phyloP scores from a whole-genome alignment of 228 moss, liverwort and hornwort species.

The Sphagnum fallax region DNA sequence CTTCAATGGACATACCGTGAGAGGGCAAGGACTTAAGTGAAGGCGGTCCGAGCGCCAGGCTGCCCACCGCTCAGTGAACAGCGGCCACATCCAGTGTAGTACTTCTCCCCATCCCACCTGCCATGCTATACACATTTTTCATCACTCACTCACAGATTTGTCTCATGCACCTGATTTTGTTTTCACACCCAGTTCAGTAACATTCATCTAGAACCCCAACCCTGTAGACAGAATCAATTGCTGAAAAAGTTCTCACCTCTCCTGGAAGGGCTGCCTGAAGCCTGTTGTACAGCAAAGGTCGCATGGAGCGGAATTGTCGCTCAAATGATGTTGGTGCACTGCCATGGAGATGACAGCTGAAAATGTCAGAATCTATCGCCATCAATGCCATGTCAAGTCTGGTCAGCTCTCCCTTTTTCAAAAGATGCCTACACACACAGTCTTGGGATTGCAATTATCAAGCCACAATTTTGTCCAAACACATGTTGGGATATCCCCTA shows the following conservation, averaged over 20 bases:
- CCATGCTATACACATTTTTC: not conserved
- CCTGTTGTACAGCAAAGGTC: constrained; percentile 60
- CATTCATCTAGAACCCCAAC: not conserved
- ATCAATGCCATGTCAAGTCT: not conserved
- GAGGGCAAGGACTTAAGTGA: constrained; percentile 76
- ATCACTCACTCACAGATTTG: not conserved
- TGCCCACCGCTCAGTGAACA: constrained; percentile 85
- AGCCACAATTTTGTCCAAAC: not conserved
- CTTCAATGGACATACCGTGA: constrained; percentile 25
- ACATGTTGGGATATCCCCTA: too few relatives aligned
- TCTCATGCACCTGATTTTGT: not conserved
- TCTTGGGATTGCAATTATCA: not conserved
- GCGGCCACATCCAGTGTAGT: constrained; percentile 99
- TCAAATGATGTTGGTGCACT: constrained; percentile 86
- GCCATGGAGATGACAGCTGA: not conserved
- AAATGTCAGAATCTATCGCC: not conserved
- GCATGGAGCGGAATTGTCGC: constrained; percentile 41
- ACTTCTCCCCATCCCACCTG: constrained; percentile 85
- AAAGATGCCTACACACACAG: too few relatives aligned
- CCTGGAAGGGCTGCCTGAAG: constrained; percentile 51
- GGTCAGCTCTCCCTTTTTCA: too few relatives aligned
- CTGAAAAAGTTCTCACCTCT: constrained; percentile 27
- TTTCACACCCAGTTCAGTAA: not conserved
- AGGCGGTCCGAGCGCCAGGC: constrained; percentile 61
- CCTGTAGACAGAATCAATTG: too few relatives aligned